Base-by-base conservation (phyloP, 352 stramenopile genomes). In the Phytopythium aichiense region DNA sequence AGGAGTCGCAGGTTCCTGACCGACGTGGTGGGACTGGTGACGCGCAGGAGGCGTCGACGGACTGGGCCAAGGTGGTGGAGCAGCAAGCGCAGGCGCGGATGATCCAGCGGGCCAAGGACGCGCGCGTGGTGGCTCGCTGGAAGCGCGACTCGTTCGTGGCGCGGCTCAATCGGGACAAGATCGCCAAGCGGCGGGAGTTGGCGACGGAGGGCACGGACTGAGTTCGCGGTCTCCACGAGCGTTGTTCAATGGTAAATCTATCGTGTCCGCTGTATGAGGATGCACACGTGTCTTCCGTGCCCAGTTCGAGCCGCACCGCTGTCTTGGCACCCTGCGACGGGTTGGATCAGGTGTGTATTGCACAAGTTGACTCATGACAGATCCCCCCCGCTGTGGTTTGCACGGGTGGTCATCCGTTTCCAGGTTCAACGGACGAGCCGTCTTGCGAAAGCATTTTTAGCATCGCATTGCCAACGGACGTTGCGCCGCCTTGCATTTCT, bases 111-210 rank as follows among this genome's bases (percentile, higher is more conserved):
- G 87, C 84, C 6, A 78, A 77, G 42, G 76, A 89, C 6, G 66
- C 64, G 12, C 60, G 69, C 16, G 64, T 94, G 31, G 23, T 79
- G 7, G 58, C 65, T 31, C 68, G 79, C 22, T 95, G 87, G 87
- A 93, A 94, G 58, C 69, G 61, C 20, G 70, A 92, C 60, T 94
- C 87, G 28, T 95, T 95, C 58, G 83, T 95, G 20, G 80, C 80
- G 57, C 73, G 84, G 43, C 64, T 92, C 18, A 95, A 95, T 55
- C 72, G 87, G 9, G 81, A 88, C 51, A 95, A 95, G 69, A 61
- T 82, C 59, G 74, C 89, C 28, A 67, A 79, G 63, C 85, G 81
- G 31, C 59, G 69, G 45, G 64, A 72, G n/a, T 56, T 72, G 20
- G 67, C 53, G 1, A 46, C 55, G 0, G 67, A 67, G 18, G 56